Conservation (phyloP, 78 protist genomes). For the Guillardia theta region DNA sequence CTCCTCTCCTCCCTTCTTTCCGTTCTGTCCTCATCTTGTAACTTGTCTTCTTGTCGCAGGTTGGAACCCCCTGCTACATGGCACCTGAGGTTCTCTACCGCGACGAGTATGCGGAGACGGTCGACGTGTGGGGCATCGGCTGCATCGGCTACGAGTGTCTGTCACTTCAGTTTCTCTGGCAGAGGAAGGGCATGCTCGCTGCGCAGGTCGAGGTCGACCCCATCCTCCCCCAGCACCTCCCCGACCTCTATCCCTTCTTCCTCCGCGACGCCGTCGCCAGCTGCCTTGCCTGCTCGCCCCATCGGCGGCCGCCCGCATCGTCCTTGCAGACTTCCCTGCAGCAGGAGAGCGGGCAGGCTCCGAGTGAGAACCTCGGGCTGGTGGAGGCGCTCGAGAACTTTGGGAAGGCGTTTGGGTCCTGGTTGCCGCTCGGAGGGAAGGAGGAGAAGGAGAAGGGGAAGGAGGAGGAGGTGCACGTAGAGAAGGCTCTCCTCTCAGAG, state of each 20-base stretch:
- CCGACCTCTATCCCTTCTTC: background rate
- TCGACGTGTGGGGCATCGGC: conserved; percentile 17
- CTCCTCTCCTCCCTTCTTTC: no score
- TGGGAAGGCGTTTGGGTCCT: background rate
- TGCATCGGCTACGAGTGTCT: background rate
- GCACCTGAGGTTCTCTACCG: background rate
- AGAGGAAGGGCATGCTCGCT: conserved; percentile 19
- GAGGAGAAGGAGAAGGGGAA: no score
- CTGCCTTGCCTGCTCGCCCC: background rate
- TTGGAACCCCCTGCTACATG: conserved; percentile 11
- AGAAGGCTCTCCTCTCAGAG: no score
- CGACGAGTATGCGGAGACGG: background rate
- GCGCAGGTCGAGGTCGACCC: background rate
- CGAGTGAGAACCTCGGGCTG: background rate
- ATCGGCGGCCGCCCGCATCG: background rate
- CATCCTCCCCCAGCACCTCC: background rate
- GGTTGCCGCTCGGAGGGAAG: no score
- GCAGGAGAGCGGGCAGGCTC: background rate
- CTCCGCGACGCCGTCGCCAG: background rate
- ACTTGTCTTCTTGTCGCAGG: no score
- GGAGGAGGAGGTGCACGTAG: no score
- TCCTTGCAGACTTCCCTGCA: no score
- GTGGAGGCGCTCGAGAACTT: background rate
- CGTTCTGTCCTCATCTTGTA: no score
- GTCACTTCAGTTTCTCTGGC: conserved; percentile 11